Conservation (phyloP, 1,139 yeast genomes). For the Eremothecium sinecaudum region DNA sequence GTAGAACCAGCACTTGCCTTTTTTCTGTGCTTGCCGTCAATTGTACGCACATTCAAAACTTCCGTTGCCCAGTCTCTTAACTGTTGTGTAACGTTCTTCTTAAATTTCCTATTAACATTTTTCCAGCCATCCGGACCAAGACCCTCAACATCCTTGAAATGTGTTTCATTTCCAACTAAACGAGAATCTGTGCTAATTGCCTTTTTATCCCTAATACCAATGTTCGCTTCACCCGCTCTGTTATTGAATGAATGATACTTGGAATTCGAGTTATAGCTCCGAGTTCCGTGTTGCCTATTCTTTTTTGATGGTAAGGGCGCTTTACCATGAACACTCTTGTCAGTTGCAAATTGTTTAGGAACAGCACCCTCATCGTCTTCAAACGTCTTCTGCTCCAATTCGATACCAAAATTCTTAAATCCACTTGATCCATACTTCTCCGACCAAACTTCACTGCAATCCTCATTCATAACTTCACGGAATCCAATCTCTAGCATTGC, state of each 20-base stretch:
- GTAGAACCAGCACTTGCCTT: conserved; percentile 11
- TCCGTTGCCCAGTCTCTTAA: conserved; percentile 47
- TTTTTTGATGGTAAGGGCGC: conserved; percentile 19
- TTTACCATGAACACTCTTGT: conserved; percentile 6
- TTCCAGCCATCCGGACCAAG: conserved; percentile 58
- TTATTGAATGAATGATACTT: conserved; percentile 66
- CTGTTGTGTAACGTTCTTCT: conserved; percentile 45
- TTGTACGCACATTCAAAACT: conserved; percentile 31
- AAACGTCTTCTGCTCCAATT: conserved; percentile 13
- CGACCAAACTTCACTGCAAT: conserved; percentile 42
- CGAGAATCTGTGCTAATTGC: conserved; percentile 73
- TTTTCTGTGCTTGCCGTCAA: conserved; percentile 26
- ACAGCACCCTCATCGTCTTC: conserved; percentile 30
- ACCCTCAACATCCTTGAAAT: conserved; percentile 67
- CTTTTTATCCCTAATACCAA: conserved; percentile 77
- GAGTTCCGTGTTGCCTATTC: conserved; percentile 2
- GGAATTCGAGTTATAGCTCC: conserved; percentile 4
- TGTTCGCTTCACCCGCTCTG: conserved; percentile 79
- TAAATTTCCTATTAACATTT: conserved; percentile 37
- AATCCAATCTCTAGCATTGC: conserved; percentile 70
- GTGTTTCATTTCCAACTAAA: conserved; percentile 56
- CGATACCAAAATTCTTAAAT: conserved; percentile 12
- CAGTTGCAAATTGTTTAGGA: conserved; percentile 12
- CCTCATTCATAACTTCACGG: conserved; percentile 47
- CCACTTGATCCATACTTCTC: conserved; percentile 10